Evolutionary conservation across 768 basidiomycete genomes (phyloP).

Genomic region (Boletus pseudo-olivaceus): DNA sequence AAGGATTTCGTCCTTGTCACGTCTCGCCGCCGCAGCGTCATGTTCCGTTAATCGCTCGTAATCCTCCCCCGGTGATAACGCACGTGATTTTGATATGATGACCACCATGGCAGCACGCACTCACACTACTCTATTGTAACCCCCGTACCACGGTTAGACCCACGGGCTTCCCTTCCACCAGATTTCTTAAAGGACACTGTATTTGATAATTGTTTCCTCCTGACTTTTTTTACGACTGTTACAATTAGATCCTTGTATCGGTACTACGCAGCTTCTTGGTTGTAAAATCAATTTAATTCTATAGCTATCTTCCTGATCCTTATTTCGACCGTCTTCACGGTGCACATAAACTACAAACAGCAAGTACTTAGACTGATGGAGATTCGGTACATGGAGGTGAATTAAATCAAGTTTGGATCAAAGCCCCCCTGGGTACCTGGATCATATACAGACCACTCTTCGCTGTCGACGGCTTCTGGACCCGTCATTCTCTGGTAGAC

Average conservation of each 20-base stretch:
- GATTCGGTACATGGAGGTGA: not conserved
- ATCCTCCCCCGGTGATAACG: not conserved
- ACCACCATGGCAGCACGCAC: constrained; percentile 17
- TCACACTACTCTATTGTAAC: not conserved
- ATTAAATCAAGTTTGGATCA: not conserved
- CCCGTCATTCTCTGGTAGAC: constrained; percentile 10
- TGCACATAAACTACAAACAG: not conserved
- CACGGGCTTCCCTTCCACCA: not conserved
- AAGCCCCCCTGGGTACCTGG: not conserved
- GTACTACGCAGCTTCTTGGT: not conserved
- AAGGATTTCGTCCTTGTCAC: constrained; percentile 64
- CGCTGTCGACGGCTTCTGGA: not conserved
- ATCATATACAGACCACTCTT: constrained; percentile 3
- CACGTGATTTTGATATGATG: constrained; percentile 11
- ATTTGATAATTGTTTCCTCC: not conserved
- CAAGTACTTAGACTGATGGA: not conserved
- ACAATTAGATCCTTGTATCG: constrained; percentile 10
- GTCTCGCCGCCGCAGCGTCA: constrained; percentile 49
- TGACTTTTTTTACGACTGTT: not conserved
- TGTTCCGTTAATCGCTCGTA: constrained; percentile 29
- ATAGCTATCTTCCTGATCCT: not conserved
- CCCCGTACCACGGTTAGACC: constrained; percentile 2
- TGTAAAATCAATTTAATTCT: not conserved
- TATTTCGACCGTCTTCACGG: not conserved
- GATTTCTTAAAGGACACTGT: constrained; percentile 7